Percentiles rank a stretch among this genome's conserved stretches.
Conservation (phyloP, 2,329 filamentous ascomycete species). For the Aspergillus sergii region DNA sequence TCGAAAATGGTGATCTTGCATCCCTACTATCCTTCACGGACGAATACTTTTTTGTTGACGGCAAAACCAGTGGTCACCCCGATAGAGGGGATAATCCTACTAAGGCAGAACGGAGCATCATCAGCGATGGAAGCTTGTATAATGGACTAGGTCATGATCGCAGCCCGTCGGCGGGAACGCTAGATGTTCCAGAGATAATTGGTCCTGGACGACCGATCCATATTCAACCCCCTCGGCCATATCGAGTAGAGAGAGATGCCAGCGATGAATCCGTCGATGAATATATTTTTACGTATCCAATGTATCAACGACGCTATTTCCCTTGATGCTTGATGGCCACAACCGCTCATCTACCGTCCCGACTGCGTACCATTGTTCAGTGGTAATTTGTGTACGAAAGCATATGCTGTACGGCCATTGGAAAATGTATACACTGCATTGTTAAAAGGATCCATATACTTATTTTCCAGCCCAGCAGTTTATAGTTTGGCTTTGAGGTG, state of each 20-base stretch:
- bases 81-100: constrained; percentile 27
- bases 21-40: constrained; percentile 24
- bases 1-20: constrained; percentile 25
- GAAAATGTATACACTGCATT: background rate
- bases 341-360: background rate
- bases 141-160: constrained; percentile 25
- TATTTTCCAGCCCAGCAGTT: background rate
- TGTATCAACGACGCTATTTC: constrained; percentile 21
- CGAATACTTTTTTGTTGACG: constrained; percentile 33
- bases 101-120: constrained; percentile 21
- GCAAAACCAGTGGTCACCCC: constrained; percentile 28
- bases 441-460: background rate
- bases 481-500: background rate
- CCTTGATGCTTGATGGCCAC: constrained; percentile 10
- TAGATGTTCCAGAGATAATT: constrained; percentile 23
- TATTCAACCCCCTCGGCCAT: constrained; percentile 4
- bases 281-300: constrained; percentile 23
- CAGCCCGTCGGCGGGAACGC: constrained; percentile 18
- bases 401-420: constrained; percentile 2
- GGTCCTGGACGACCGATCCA: constrained; percentile 17
- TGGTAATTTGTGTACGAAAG: background rate
- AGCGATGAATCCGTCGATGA: constrained; percentile 28
- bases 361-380: background rate
- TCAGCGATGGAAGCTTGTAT: constrained; percentile 24
- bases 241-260: constrained; percentile 15